phyloP scores from a whole-genome alignment of 495 filamentous ascomycete species.

The Pseudotulostoma volvatum region DNA sequence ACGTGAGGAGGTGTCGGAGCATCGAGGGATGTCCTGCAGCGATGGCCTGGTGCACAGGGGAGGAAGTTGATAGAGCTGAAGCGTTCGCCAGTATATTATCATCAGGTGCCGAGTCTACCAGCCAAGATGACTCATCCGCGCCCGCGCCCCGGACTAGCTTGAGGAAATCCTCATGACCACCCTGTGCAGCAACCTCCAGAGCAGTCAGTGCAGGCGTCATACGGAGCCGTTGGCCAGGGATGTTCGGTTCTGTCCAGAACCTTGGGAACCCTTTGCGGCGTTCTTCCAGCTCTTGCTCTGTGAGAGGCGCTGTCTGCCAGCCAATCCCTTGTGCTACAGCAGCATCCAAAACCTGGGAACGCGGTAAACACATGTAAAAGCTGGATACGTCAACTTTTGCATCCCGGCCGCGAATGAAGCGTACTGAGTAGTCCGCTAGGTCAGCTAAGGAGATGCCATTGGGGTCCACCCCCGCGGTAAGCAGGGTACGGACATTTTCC shows the following conservation, averaged over 20 bases:
- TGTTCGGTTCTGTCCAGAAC: slow-evolving; percentile 10
- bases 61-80: slow-evolving; percentile 4
- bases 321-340: slow-evolving; percentile 3
- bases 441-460: slow-evolving; percentile 2
- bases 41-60: slow-evolving; percentile 6
- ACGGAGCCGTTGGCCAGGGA: slow-evolving; percentile 4
- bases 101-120: slow-evolving; percentile 1
- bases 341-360: neutral
- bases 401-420: slow-evolving; percentile 5
- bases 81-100: too few relatives aligned
- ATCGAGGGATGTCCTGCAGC: slow-evolving; percentile 2
- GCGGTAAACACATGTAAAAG: neutral
- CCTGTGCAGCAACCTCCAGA: slow-evolving; percentile 6
- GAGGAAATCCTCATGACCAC: neutral
- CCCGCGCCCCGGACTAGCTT: slow-evolving; percentile 3
- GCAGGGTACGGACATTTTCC: slow-evolving; percentile 3
- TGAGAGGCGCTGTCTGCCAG: slow-evolving; percentile 7
- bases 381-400: slow-evolving; percentile 3
- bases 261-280: slow-evolving; percentile 5
- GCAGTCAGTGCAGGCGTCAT: slow-evolving; percentile 3
- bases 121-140: slow-evolving; percentile 7
- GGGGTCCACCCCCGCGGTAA: slow-evolving; percentile 2
- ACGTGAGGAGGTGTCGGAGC: too few relatives aligned
- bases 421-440: slow-evolving; percentile 4
- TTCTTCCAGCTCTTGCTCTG: slow-evolving; percentile 6